A percentile compares a stretch with the other conserved stretches of the same genome.
Evolutionary conservation across 1,284 basidiomycete species (phyloP).

Genomic region (Boletellus deceptivus): DNA sequence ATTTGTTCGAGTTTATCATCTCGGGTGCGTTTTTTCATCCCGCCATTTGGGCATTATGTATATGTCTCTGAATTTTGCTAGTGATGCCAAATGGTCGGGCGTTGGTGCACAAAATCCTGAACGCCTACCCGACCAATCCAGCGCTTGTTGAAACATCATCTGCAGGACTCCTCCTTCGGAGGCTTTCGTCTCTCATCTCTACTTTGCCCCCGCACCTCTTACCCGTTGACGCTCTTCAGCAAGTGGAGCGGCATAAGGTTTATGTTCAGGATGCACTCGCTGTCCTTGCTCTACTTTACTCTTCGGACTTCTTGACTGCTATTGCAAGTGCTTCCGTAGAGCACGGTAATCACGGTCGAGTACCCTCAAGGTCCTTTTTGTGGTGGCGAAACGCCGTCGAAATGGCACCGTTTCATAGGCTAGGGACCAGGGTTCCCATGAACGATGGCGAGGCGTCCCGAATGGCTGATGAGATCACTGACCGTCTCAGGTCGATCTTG

Average conservation of each 20-base stretch:
- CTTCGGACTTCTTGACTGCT: conserved; percentile 8
- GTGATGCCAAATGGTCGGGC: conserved; percentile 11
- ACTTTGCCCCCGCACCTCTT: conserved; percentile 18
- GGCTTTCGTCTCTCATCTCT: conserved; percentile 17
- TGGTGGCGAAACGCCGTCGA: conserved; percentile 24
- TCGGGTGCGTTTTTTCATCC: conserved; percentile 19
- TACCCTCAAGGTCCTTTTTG: conserved; percentile 1
- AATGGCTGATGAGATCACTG: conserved; percentile 20
- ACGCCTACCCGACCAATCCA: conserved; percentile 20
- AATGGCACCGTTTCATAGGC: conserved; percentile 23
- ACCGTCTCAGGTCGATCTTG: conserved; percentile 26
- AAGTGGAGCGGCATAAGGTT: conserved; percentile 15
- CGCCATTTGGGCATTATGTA: background rate
- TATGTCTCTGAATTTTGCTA: conserved; percentile 4
- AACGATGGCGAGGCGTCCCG: conserved; percentile 20
- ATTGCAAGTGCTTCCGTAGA: background rate
- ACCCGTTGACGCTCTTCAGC: conserved; percentile 6
- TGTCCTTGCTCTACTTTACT: conserved; percentile 13
- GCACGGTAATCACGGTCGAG: conserved; percentile 2
- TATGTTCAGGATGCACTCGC: conserved; percentile 23
- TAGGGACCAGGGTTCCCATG: conserved; percentile 27
- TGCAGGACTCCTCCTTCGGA: conserved; percentile 15
- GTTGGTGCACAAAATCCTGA: conserved; percentile 20
- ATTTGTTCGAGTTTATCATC: conserved; percentile 29
- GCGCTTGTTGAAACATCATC: conserved; percentile 12